These are phyloP conservation scores for Chalciporus sphaerocephalus DNA, from an alignment of 768 basidiomycete genomes.

Conservation along the genomic window DNA sequence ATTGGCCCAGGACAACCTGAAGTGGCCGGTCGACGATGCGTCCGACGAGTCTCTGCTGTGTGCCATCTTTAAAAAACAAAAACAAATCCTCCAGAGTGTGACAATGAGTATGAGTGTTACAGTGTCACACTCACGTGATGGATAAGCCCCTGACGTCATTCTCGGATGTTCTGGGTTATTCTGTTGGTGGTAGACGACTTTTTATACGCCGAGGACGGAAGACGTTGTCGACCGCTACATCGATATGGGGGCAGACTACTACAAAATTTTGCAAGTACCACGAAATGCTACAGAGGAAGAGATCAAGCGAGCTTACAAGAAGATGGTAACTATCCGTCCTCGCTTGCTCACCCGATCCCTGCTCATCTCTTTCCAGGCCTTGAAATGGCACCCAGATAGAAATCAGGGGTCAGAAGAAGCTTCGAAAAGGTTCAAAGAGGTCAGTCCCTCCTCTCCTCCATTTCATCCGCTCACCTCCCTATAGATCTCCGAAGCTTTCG, in stretches of 20 bases:
- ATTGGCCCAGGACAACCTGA: conserved; percentile 60
- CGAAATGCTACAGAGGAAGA: conserved; percentile 77
- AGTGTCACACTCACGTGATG: conserved; percentile 9
- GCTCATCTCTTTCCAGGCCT: conserved; percentile 44
- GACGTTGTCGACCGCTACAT: neutral
- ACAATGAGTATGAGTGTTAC: neutral
- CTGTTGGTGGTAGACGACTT: conserved; percentile 21
- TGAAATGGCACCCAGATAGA: conserved; percentile 95
- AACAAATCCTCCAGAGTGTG: too few relatives aligned
- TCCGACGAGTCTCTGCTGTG: conserved; percentile 11
- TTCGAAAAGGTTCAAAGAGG: conserved; percentile 89
- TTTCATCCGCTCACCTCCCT: neutral
- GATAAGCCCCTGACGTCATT: conserved; percentile 26
- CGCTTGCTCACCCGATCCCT: neutral
- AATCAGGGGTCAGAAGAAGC: conserved; percentile 85
- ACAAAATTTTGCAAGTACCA: conserved; percentile 72
- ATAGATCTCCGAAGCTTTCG: conserved; percentile 92
- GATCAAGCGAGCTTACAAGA: conserved; percentile 94
- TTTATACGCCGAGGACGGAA: neutral
- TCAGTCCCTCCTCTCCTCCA: conserved; percentile 21
- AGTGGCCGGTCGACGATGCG: conserved; percentile 25
- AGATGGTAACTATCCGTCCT: conserved; percentile 54
- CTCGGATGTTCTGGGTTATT: conserved; percentile 35
- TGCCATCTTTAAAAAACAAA: conserved; percentile 10
- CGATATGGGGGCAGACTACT: conserved; percentile 83